Percentiles rank a stretch among this genome's conserved stretches.
phyloP scores from a whole-genome alignment of 2,329 filamentous ascomycete species.

The Colletotrichum nymphaeae region DNA sequence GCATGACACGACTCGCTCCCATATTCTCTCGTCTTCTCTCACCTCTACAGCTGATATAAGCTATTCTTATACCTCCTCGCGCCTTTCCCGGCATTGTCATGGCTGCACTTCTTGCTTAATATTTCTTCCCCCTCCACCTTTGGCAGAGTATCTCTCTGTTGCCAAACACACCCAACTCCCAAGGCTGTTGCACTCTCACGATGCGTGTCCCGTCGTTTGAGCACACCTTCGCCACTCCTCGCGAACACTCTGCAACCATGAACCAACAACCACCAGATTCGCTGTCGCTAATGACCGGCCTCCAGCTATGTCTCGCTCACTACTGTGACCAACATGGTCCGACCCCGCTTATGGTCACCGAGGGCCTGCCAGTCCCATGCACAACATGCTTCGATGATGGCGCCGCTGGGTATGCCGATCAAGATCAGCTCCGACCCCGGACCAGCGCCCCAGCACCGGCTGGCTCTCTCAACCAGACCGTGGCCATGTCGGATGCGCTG shows the following conservation, averaged over 20 bases:
- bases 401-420: constrained; percentile 41
- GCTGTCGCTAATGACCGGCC: constrained; percentile 36
- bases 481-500: constrained; percentile 58
- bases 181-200: not conserved
- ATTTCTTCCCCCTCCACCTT: not conserved
- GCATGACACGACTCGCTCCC: constrained; percentile 21
- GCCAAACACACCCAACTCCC: not conserved
- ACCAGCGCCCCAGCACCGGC: constrained; percentile 52
- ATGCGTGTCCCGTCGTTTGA: constrained; percentile 37
- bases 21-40: not conserved
- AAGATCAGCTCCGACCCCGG: constrained; percentile 49
- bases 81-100: constrained; percentile 5
- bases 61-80: not conserved
- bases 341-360: constrained; percentile 77
- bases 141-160: not conserved
- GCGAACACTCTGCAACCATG: constrained; percentile 19
- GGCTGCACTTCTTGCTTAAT: constrained; percentile 1
- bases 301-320: constrained; percentile 76
- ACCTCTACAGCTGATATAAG: constrained; percentile 6
- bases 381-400: constrained; percentile 66
- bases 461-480: constrained; percentile 38
- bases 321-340: constrained; percentile 79
- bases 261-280: constrained; percentile 30
- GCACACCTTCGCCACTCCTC: constrained; percentile 21
- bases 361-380: constrained; percentile 72